Percentiles rank a stretch among this genome's conserved stretches.
These are phyloP conservation scores for Colletotrichum sp. DNA, from an alignment of 2,329 filamentous ascomycete genomes.

Conservation along the genomic window DNA sequence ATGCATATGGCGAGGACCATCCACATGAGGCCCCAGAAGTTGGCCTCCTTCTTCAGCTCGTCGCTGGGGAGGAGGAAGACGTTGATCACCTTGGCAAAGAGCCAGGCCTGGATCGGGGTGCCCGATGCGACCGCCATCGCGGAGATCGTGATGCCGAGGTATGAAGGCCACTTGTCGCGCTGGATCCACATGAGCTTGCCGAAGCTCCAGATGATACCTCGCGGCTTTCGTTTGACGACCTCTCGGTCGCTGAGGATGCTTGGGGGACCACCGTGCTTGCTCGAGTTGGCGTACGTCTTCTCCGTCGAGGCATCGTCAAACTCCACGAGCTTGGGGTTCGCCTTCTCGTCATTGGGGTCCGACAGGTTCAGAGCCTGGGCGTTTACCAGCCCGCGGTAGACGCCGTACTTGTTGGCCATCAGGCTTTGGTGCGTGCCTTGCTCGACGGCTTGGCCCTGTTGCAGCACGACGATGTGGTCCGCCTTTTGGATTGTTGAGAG, in stretches of 20 bases:
- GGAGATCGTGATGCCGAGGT: constrained; percentile 26
- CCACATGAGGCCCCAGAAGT: constrained; percentile 37
- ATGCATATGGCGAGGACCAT: constrained; percentile 31
- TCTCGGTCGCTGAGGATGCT: background rate
- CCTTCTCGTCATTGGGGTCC: background rate
- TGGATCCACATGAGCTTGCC: constrained; percentile 25
- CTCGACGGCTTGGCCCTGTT: constrained; percentile 48
- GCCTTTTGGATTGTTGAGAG: constrained; percentile 37
- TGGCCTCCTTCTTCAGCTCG: constrained; percentile 2
- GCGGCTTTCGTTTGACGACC: background rate
- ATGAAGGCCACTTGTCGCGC: constrained; percentile 27
- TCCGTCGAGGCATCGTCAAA: background rate
- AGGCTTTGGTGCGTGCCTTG: constrained; percentile 28
- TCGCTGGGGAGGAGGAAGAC: constrained; percentile 27
- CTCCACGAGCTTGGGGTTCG: background rate
- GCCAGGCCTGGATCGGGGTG: constrained; percentile 32
- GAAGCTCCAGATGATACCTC: constrained; percentile 17
- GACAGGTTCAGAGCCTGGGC: constrained; percentile 25
- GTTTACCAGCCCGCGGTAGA: constrained; percentile 27
- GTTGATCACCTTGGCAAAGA: constrained; percentile 30
- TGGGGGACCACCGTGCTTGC: background rate
- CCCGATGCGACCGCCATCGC: constrained; percentile 29
- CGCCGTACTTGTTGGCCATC: constrained; percentile 12
- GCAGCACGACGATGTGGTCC: constrained; percentile 45
- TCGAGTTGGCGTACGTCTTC: background rate